phyloP scores from a whole-genome alignment of 2,329 filamentous ascomycete species.

The Dactylellina haptotyla region DNA sequence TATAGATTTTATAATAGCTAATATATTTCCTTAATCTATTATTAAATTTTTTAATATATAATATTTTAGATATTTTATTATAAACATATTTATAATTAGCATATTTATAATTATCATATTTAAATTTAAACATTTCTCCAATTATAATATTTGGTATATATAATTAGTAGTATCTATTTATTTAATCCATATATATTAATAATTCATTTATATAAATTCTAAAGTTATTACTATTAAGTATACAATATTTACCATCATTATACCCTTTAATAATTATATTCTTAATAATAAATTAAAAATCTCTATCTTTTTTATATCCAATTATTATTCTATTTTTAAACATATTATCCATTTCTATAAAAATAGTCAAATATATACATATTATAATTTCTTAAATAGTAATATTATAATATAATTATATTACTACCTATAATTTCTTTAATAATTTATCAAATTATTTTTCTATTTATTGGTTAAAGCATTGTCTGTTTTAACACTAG shows the following conservation, averaged over 20 bases:
- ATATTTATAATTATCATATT: conserved; percentile 7
- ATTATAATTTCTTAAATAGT: neutral
- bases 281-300: neutral
- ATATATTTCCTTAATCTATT: conserved; percentile 5
- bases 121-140: neutral
- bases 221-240: neutral
- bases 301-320: neutral
- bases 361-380: conserved; percentile 6
- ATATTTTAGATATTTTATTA: conserved; percentile 12
- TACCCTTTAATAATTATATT: neutral
- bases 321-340: conserved; percentile 4
- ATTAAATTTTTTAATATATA: conserved; percentile 5
- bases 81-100: neutral
- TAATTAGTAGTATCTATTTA: neutral
- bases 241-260: neutral
- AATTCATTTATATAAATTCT: neutral
- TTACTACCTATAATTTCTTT: neutral
- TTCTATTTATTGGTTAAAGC: too few species aligned
- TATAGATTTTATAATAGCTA: conserved; percentile 8
- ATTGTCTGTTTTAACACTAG: too few species aligned
- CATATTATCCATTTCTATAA: neutral
- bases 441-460: neutral
- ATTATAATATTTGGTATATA: neutral
- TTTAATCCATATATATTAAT: conserved; percentile 8
- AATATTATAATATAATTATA: conserved; percentile 1